Evolutionary conservation across 2,329 filamentous ascomycete species (phyloP).

Genomic region (Talaromyces sp.): DNA sequence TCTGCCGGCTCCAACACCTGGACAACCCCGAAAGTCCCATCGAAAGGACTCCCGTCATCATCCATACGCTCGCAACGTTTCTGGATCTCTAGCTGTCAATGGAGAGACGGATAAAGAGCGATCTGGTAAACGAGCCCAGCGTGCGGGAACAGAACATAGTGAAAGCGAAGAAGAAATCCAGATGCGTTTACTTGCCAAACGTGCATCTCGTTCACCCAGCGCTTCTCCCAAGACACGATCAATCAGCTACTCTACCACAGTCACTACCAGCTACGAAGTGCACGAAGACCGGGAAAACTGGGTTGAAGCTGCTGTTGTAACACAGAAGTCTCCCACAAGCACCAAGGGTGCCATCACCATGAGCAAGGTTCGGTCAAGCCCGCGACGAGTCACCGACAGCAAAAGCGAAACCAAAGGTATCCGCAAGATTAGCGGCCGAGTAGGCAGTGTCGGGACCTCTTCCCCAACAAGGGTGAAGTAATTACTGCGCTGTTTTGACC

Average conservation of each 20-base stretch:
- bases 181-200: constrained; percentile 66
- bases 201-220: constrained; percentile 59
- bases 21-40: constrained; percentile 86
- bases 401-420: constrained; percentile 38
- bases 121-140: constrained; percentile 47
- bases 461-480: constrained; percentile 31
- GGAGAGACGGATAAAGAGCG: constrained; percentile 33
- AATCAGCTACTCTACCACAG: constrained; percentile 67
- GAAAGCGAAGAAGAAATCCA: constrained; percentile 82
- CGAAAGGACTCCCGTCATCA: constrained; percentile 70
- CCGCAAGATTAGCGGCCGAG: constrained; percentile 44
- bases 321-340: constrained; percentile 51
- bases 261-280: constrained; percentile 57
- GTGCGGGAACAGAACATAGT: constrained; percentile 52
- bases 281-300: constrained; percentile 65
- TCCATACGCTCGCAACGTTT: constrained; percentile 60
- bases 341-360: constrained; percentile 48
- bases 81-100: constrained; percentile 38
- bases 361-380: constrained; percentile 60
- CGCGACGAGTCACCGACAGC: constrained; percentile 37
- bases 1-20: constrained; percentile 88
- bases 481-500: not conserved
- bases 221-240: constrained; percentile 61
- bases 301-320: constrained; percentile 33
- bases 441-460: constrained; percentile 36